Conservation (phyloP, 108 stramenopile genomes). For the Fistulifera solaris region DNA sequence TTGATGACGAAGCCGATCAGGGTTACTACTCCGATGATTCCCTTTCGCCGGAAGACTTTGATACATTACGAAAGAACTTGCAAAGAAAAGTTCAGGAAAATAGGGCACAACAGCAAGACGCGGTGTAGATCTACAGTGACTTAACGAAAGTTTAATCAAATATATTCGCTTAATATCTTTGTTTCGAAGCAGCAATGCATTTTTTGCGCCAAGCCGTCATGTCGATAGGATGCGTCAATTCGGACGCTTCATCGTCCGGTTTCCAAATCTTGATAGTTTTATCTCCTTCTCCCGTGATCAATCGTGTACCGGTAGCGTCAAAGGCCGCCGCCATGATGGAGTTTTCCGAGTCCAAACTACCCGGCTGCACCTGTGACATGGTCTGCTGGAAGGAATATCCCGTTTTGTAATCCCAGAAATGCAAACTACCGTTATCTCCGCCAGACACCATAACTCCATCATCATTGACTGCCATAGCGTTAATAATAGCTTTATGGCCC, state of each 20-base stretch:
- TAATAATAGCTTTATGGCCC: constrained; percentile 92
- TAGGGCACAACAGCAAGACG: no score
- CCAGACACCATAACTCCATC: constrained; percentile 93
- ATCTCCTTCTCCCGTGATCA: constrained; percentile 98
- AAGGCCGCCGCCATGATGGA: constrained; percentile 89
- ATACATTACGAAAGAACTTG: constrained; percentile 19
- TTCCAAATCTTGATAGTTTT: constrained; percentile 99
- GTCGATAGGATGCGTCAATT: constrained; percentile 92
- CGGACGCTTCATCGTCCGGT: constrained; percentile 87
- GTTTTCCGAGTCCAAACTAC: constrained; percentile 95
- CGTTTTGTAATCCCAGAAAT: constrained; percentile 97
- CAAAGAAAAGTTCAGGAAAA: neutral
- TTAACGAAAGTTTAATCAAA: no score
- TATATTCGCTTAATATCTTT: constrained; percentile 33
- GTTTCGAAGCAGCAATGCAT: constrained; percentile 77
- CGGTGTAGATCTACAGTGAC: no score
- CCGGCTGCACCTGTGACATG: constrained; percentile 90
- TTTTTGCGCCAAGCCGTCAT: constrained; percentile 91
- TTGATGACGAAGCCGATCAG: constrained; percentile 85
- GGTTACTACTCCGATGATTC: constrained; percentile 74
- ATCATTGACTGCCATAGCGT: constrained; percentile 92
- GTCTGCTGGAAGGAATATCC: constrained; percentile 92
- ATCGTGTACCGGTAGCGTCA: constrained; percentile 94
- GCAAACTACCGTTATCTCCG: constrained; percentile 94
- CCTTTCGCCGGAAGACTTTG: constrained; percentile 51